These are phyloP conservation scores for Amanita rimosa DNA, from an alignment of 768 basidiomycete species.

Conservation along the genomic window DNA sequence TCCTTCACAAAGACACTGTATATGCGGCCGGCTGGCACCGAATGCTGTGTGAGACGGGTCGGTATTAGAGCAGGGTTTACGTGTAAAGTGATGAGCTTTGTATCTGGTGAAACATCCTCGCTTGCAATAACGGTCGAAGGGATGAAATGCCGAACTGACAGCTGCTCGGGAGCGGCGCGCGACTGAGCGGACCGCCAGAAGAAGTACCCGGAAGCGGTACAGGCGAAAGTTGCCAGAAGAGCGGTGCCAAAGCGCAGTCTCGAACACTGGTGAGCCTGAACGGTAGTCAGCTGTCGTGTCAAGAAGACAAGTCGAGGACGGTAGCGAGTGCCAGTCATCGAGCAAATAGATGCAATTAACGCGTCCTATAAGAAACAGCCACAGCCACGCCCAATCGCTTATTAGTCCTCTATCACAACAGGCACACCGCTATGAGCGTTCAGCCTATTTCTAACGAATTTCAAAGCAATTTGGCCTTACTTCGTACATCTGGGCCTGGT, in stretches of 20 bases:
- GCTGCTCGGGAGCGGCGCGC: constrained; percentile 28
- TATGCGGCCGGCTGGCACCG: constrained; percentile 21
- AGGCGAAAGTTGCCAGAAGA: constrained; percentile 25
- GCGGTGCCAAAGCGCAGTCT: constrained; percentile 9
- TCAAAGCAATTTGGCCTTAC: constrained; percentile 8
- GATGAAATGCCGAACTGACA: constrained; percentile 46
- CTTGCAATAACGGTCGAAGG: constrained; percentile 46
- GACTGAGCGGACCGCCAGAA: constrained; percentile 35
- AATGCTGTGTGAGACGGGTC: constrained; percentile 9
- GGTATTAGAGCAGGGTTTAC: constrained; percentile 35
- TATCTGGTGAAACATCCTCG: constrained; percentile 39
- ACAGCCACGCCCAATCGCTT: background rate
- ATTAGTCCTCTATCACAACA: background rate
- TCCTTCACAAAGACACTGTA: constrained; percentile 81
- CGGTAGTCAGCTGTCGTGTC: background rate
- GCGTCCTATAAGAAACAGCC: background rate
- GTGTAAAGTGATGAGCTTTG: constrained; percentile 53
- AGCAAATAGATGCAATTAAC: background rate
- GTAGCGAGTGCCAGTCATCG: background rate
- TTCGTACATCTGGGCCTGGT: constrained; percentile 5
- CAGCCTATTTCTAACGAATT: constrained; percentile 21
- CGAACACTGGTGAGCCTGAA: background rate
- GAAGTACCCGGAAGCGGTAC: constrained; percentile 36
- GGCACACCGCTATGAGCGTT: constrained; percentile 4
- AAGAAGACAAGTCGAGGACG: background rate